Base-by-base conservation (phyloP, 1,284 basidiomycete species). In the Ganoderma lingzhi region DNA sequence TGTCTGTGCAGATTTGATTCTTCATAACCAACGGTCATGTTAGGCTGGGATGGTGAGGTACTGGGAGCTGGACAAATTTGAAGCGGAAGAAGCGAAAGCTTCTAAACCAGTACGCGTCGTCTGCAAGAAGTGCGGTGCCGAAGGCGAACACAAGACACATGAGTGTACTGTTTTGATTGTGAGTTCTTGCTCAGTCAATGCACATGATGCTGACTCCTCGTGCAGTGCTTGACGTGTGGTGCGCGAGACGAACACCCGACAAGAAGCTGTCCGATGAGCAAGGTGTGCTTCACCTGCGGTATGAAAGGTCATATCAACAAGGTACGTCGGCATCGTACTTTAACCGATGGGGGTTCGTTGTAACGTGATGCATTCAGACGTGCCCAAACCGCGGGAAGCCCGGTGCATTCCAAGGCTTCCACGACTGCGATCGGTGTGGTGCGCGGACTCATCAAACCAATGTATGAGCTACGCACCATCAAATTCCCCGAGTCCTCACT, bases 191-290 rank as follows among this genome's bases (percentile, higher is more conserved):
- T 56, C 35, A 19, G 14, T 45, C 71, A 62, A 37, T 65, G 56
- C 62, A 9, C 66, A 37, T 64, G 66, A 60, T 41, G 23, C 41
- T 59, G 28, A 71, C 65, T 65, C 23, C 10, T 30, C 15, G 48
- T 32, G 3, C 66, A 97, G 95, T 98, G 96, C 78, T 80, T 94
- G 41, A 95, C 93, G 12, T 98, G 96, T 76, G 96, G 96, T 64
- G 93, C 88, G 19, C 87, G 92, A 66, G 90, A 97, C 76, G 93
- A 96, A 71, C 96, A 98, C 78, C 83, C 87, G 6, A 94, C 95
- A 6, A 85, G 91, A 66, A 89, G 90, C 66, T 98, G 96, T 80
- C 95, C 96, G 0, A 91, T 95, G 69, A 91, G 90, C 77, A 91
- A 96, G 76, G 90, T 89, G 6, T 97, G 96, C 77, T 97, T 91